Evolutionary conservation across 1,284 basidiomycete genomes (phyloP), one percentile per base, ranked within the genome.

Genomic region (Mixia osmundae): DNA sequence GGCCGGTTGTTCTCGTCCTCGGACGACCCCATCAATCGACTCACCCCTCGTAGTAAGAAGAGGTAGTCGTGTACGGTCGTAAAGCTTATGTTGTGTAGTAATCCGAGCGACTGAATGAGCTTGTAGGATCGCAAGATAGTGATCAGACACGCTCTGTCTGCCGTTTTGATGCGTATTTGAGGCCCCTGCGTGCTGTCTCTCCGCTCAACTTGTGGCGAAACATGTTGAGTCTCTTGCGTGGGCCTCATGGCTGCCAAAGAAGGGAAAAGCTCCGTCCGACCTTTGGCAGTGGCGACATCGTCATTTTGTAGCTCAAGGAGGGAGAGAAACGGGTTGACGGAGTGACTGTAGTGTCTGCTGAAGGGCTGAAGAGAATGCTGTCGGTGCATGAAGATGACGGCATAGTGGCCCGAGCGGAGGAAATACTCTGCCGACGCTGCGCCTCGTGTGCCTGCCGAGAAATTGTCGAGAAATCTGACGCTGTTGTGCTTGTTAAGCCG

Each of bases 341-440:
- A 89, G 55, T 97, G 89, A 6, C 80, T 87, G 60, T 95, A 97
- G 55, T 94, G 89, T 34, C 89, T 63, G 48, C 79, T 87, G 62
- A 87, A 97, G 0, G 91, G 89, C 45, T 89, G 80, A 24, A 97
- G 69, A 47, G 83, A 91, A 63, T 94, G 89, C 55, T 91, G 82
- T 7, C 89, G 67, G 57, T 94, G 85, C 69, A 97, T 76, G 59
- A 97, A 97, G 51, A 97, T 87, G 54, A 97, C 91, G 16, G 87
- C 85, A 60, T 97, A 97, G 44, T 76, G 77, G 2, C 76, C 71
- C 48, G 72, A 47, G 4, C 55, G 68, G 39, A 97, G 67, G 55
- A 97, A 94, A 62, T 97, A 94, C 58, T 97, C 89, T 2, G 89
- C 89, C 3, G 87, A 95, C 0, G 89, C 87, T 21, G 91, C 82